Conservation (phyloP, 495 filamentous ascomycete genomes). For the Xylaria nigripes region DNA sequence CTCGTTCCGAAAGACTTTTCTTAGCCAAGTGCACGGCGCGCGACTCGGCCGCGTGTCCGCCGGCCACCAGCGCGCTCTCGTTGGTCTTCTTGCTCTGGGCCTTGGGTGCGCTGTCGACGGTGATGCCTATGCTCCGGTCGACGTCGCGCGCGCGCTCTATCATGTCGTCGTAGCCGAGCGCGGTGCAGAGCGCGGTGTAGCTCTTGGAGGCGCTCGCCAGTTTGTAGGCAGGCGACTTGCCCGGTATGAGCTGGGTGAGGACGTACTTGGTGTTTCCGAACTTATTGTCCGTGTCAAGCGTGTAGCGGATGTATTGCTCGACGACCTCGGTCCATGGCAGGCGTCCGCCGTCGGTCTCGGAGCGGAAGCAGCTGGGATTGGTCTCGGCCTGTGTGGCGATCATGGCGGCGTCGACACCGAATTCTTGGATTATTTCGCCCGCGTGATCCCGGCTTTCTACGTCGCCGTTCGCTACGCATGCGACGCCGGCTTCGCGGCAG, state of each 20-base stretch:
- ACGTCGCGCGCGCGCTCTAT: constrained; percentile 49
- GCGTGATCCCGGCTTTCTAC: constrained; percentile 64
- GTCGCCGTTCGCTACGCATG: constrained; percentile 92
- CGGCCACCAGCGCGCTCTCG: constrained; percentile 30
- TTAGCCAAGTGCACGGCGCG: constrained; percentile 18
- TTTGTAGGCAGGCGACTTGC: constrained; percentile 56
- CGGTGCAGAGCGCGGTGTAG: constrained; percentile 55
- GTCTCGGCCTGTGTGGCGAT: constrained; percentile 86
- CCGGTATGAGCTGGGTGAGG: constrained; percentile 75
- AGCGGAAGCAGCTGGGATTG: constrained; percentile 77
- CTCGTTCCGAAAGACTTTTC: constrained; percentile 28
- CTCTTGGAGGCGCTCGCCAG: constrained; percentile 49
- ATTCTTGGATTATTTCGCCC: constrained; percentile 58
- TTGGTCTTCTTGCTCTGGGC: constrained; percentile 31
- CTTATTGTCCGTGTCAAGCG: constrained; percentile 72
- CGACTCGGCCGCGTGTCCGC: constrained; percentile 24
- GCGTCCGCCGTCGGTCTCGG: constrained; percentile 54
- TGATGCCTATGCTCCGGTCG: constrained; percentile 56
- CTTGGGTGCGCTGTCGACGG: constrained; percentile 33
- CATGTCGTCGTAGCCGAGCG: constrained; percentile 54
- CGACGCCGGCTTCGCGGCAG: constrained; percentile 74
- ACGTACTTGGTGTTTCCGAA: constrained; percentile 87
- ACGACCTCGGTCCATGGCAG: constrained; percentile 68
- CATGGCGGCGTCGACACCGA: constrained; percentile 87
- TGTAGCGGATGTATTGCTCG: constrained; percentile 58